Base-by-base conservation (phyloP, 208 protist genomes). In the Trypanosomatidae sp. region DNA sequence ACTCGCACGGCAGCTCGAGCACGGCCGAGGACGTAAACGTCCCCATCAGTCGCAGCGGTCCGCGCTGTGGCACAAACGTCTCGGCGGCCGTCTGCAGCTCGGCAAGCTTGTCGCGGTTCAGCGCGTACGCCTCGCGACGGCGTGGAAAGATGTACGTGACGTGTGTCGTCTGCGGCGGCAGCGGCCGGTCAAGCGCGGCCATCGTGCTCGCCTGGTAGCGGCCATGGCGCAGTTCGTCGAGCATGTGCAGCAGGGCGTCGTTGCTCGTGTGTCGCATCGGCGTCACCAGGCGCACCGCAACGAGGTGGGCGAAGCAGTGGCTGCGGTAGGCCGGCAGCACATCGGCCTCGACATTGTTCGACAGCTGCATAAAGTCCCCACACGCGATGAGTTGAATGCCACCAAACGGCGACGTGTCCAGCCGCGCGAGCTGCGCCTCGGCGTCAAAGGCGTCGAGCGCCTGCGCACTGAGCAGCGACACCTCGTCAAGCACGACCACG, bases 331-430 rank as follows among this genome's bases (percentile, higher is more conserved):
- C 61, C 2, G 76, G 80, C 20, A 66, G 53, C 7, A 56, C 38
- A 3, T 67, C 49, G 11, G 18, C 10, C 8, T 18, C 43, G 25
- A 46, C 53, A 2, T 56, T 45, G 16, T 48, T 71, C 2, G 76
- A 73, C 4, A 96, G 76, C 71, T 96, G 88, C 41, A 95, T 38
- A 58, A 96, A 95, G 56, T 96, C 91, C 1, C 91, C 91, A 49
- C 83, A 94, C 2, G 77, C 49, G 43, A 96, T 86, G 10, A 95
- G 56, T 40, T 96, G 91, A 4, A 95, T 64, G 13, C 91, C 91
- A 18, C 91, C 91, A 46, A 96, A 95, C 19, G 84, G 73, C 6
- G 23, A 39, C 33, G 53, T 43, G 33, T 50, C 39, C 48, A 86
- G 49, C 21, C 85, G 85, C 13, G 84, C 82, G 21, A 81, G 55